Percentiles rank a stretch among this genome's conserved stretches.
phyloP scores from a whole-genome alignment of 2,329 filamentous ascomycete genomes.

The Calonectria fujianensis region DNA sequence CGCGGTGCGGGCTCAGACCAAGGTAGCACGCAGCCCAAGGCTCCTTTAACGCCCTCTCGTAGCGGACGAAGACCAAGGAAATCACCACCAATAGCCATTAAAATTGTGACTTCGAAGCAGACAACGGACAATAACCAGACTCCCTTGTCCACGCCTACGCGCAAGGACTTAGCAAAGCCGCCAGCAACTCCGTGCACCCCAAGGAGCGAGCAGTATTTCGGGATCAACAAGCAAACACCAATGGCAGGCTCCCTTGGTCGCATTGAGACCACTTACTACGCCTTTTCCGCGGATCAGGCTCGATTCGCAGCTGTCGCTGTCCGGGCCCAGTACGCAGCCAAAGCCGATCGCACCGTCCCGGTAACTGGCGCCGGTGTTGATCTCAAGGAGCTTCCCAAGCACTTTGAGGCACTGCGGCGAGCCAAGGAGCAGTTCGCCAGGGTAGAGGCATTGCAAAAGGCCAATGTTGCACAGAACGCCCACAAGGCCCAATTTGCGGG shows the following conservation, averaged over 20 bases:
- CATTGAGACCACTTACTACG: constrained; percentile 43
- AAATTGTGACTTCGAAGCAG: neutral
- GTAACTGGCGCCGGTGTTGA: neutral
- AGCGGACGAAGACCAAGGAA: neutral
- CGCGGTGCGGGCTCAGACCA: neutral
- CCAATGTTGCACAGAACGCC: constrained; percentile 45
- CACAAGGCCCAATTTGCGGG: constrained; percentile 53
- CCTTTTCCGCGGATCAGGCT: constrained; percentile 53
- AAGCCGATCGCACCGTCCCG: constrained; percentile 46
- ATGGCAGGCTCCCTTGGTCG: constrained; percentile 36
- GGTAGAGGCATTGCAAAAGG: constrained; percentile 43
- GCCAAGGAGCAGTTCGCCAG: constrained; percentile 43
- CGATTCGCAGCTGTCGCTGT: constrained; percentile 48
- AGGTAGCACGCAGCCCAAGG: neutral
- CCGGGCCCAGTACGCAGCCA: constrained; percentile 49
- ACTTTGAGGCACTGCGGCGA: constrained; percentile 32
- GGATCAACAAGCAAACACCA: constrained; percentile 44
- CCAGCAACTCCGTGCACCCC: constrained; percentile 4
- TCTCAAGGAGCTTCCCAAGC: neutral
- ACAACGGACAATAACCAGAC: neutral
- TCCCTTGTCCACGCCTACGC: neutral
- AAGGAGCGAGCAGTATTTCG: constrained; percentile 49
- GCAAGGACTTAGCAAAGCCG: neutral
- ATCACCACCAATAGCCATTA: constrained; percentile 11
- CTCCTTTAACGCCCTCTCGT: neutral